A percentile compares a stretch with the other conserved stretches of the same genome.
Evolutionary conservation across 2,329 filamentous ascomycete species (phyloP).

Genomic region (Triangularia setosa): DNA sequence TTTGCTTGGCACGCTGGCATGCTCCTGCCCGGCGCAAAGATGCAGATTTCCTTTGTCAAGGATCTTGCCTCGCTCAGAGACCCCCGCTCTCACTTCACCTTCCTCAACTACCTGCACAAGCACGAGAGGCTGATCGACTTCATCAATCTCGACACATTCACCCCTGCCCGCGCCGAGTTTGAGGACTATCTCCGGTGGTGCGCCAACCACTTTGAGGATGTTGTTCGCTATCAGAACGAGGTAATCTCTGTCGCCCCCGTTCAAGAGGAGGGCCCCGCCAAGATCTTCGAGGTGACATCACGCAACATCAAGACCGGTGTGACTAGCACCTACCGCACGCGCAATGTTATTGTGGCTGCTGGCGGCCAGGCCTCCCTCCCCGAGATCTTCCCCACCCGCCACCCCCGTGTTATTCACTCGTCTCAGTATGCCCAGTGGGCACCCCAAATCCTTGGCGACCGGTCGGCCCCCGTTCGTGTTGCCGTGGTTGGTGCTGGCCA

Average conservation of each 20-base stretch:
- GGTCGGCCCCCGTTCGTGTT: constrained; percentile 61
- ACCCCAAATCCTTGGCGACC: constrained; percentile 54
- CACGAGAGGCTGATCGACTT: constrained; percentile 83
- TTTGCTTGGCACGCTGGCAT: constrained; percentile 96
- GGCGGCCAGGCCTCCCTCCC: constrained; percentile 67
- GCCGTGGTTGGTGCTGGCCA: constrained; percentile 88
- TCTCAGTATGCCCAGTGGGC: constrained; percentile 73
- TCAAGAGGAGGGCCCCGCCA: constrained; percentile 47
- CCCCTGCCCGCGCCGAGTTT: constrained; percentile 82
- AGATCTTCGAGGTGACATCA: constrained; percentile 65
- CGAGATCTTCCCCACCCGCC: constrained; percentile 61
- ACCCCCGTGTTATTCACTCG: constrained; percentile 79
- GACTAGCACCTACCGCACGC: constrained; percentile 50
- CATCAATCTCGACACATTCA: constrained; percentile 83
- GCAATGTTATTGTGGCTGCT: constrained; percentile 60
- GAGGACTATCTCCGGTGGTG: constrained; percentile 97
- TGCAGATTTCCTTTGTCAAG: constrained; percentile 98
- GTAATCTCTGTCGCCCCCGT: constrained; percentile 68
- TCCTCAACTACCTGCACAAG: constrained; percentile 86
- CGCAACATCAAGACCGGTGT: constrained; percentile 57
- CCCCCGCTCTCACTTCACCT: constrained; percentile 87
- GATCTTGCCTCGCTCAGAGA: constrained; percentile 87
- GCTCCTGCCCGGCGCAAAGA: constrained; percentile 87
- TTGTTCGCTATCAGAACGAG: constrained; percentile 73
- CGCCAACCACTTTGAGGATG: constrained; percentile 68